Base-by-base conservation (phyloP, 495 filamentous ascomycete species). In the Neurospora hispaniola region DNA sequence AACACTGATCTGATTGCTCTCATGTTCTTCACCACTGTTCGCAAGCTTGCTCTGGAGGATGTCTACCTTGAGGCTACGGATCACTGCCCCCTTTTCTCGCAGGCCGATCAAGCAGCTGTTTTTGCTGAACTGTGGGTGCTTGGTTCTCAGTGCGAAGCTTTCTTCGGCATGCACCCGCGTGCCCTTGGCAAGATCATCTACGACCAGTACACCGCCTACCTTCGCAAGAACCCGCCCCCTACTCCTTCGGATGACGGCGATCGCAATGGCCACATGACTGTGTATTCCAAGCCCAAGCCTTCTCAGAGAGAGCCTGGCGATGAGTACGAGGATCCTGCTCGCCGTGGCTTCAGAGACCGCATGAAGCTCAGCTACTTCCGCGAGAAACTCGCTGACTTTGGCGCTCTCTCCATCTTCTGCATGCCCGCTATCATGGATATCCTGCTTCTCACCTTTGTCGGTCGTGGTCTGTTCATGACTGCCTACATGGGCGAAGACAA, bases 61-160 rank as follows among this genome's bases (percentile, higher is more conserved):
- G 75, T 79, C 2, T 78, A 78, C 41, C 41, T 77, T 9, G 78
- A 79, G 41, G 72, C 78, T 11, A 79, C 78, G 0, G 78, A 79
- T 39, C 76, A 73, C 48, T 79, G 78, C 42, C 78, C 78, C 18
- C 40, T 79, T 20, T 79, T 79, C 66, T 75, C 76, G 1, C 78
- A 78, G 20, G 71, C 76, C 1, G 78, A 79, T 40, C 78, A 79
- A 71, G 78, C 78, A 5, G 78, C 76, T 20, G 78, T 79, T 3
- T 79, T 79, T 31, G 72, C 76, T 9, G 78, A 79, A 46, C 71
- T 79, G 0, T 79, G 78, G 78, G 78, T 78, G 7, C 42, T 79
- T 16, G 78, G 78, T 12, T 79, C 78, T 3, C 77, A 80, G 18
- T 80, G 78, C 68, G 76, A 79, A 54, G 68, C 77, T 5, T 80